Evolutionary conservation across 2,329 filamentous ascomycete genomes (phyloP), one percentile per base, ranked within the genome.

Genomic region (Immersiporthe knoxdaviesiana): DNA sequence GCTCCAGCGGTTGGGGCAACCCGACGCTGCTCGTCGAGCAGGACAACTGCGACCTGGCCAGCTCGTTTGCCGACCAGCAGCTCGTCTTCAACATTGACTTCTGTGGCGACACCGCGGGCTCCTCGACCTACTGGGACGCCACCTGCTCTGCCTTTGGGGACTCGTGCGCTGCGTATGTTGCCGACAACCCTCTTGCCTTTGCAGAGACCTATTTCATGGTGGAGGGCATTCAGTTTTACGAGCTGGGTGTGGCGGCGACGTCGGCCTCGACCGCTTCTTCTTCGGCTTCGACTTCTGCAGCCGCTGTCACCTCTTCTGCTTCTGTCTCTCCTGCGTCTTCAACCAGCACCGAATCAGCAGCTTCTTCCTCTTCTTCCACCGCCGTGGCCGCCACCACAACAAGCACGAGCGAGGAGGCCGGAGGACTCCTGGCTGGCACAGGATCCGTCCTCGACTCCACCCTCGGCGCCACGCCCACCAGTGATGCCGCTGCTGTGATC

Each of bases 41-140:
- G 63, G 72, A 74, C 67, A 75, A 74, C 52, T 97, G 93, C 79
- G 82, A 93, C 72, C 88, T 93, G 72, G 80, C 87, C 71, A 77
- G 77, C 1, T 84, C 87, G 74, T 91, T 96, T 78, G 81, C 80
- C 71, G 82, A 89, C 75, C 87, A 94, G 82, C 87, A 89, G 74
- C 87, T 97, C 70, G 88, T 93, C 67, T 86, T 94, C 74, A 88
- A 93, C 81, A 92, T 92, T 59, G 78, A 89, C 39, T 91, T 94
- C 77, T 95, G 92, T 77, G 92, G 92, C 24, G 86, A 89, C 74
- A 91, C 90, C 82, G 90, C 90, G 1, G 89, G 77, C 64, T 73
- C 74, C 54, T 52, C 69, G 4, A 67, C 71, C 18, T 70, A 75
- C 54, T 81, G 77, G 76, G 70, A 71, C 60, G 63, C 74, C 50